Base-by-base conservation (phyloP, 2,329 filamentous ascomycete species). In the Cercospora canescens region DNA sequence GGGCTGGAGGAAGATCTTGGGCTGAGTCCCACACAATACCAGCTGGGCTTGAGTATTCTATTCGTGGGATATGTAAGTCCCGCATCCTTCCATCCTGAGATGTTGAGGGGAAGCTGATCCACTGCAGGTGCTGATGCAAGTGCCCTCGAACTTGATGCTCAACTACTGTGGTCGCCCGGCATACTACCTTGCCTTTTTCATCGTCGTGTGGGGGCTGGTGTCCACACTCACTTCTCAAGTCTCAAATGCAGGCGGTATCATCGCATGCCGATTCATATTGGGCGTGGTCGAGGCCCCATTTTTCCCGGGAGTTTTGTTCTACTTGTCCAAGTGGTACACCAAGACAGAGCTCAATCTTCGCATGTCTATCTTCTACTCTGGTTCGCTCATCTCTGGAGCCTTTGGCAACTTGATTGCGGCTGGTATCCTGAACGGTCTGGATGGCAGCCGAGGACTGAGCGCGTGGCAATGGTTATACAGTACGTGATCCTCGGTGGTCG, bases 201-300 rank as follows among this genome's bases (percentile, higher is more conserved):
- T 97, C 90, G 84, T 86, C 71, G 83, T 85, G 1, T 88, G 90
- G 91, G 91, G 91, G 2, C 86, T 92, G 16, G 87, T 91, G 82
- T 86, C 89, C 2, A 87, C 88, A 7, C 55, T 76, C 6, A 76
- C 73, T 14, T 73, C 71, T 3, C 70, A 75, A 62, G 74, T 75
- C 32, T 71, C 70, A 24, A 70, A 65, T 35, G 72, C 71, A 39
- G 70, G 66, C 8, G 69, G 70, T 28, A 72, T 77, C 34, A 67
- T 77, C n/a, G 75, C 75, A 3, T 73, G 71, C 39, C 77, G 82
- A 6, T 82, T 81, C 74, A 92, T 92, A 73, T 82, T 94, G 0
- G 91, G 91, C 26, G 80, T 94, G 24, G 86, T 75, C 1, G 74
- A 76, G 75, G 88, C 88, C 0, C 87, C 87, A 0, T 78, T 77